phyloP scores from a whole-genome alignment of 2,329 filamentous ascomycete species.

The Geosmithia putterillii region DNA sequence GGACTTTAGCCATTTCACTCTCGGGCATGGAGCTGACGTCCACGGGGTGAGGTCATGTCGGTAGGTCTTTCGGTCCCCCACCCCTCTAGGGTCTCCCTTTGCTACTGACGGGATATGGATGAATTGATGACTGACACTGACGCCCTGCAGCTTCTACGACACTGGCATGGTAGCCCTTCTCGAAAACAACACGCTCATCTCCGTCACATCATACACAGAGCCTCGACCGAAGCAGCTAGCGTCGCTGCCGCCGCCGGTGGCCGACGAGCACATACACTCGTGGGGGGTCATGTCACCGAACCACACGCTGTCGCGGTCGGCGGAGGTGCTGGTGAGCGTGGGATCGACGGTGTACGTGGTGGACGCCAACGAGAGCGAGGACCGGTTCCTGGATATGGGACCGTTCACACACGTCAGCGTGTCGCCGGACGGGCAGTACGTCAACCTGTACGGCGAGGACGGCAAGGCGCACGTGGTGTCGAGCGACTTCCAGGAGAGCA shows the following conservation, averaged over 20 bases:
- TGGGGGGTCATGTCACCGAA: slow-evolving; percentile 85
- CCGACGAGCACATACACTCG: slow-evolving; percentile 50
- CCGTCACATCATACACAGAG: slow-evolving; percentile 82
- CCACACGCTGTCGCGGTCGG: slow-evolving; percentile 80
- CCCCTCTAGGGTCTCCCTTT: slow-evolving; percentile 5
- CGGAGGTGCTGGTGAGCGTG: slow-evolving; percentile 83
- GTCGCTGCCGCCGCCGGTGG: slow-evolving; percentile 37
- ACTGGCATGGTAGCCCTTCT: slow-evolving; percentile 88
- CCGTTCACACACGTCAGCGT: slow-evolving; percentile 86
- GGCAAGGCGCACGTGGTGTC: slow-evolving; percentile 88
- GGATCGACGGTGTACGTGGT: slow-evolving; percentile 74
- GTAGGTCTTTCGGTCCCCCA: slow-evolving; percentile 11
- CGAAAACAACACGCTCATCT: slow-evolving; percentile 74
- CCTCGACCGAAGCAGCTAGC: slow-evolving; percentile 78
- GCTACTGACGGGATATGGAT: too few relatives aligned
- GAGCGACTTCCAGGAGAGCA: slow-evolving; percentile 83
- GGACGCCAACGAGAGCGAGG: slow-evolving; percentile 82
- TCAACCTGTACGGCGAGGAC: slow-evolving; percentile 75
- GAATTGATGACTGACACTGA: background rate
- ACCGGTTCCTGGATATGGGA: slow-evolving; percentile 80
- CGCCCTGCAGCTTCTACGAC: slow-evolving; percentile 66
- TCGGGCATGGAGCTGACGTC: slow-evolving; percentile 83
- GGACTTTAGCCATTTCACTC: slow-evolving; percentile 87
- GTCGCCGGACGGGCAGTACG: slow-evolving; percentile 80
- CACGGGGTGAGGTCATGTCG: slow-evolving; percentile 78